Conservation (phyloP, 2,329 filamentous ascomycete genomes). For the Trichoderma sp. region DNA sequence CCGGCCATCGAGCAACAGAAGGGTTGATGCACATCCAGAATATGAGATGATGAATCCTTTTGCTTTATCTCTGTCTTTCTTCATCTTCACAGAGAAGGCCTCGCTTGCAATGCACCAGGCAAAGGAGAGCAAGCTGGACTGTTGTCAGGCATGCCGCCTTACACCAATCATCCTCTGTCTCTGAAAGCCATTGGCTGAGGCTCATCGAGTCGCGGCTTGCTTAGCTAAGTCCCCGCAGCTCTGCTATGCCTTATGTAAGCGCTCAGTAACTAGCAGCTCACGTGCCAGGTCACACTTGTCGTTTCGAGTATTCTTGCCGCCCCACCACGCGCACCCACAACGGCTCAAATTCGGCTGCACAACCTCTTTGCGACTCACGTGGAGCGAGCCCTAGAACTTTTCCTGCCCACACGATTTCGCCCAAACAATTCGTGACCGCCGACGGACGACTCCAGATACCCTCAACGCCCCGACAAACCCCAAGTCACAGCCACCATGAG, state of each 20-base stretch:
- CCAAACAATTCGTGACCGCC: conserved; percentile 45
- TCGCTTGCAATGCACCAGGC: background rate
- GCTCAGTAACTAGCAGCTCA: background rate
- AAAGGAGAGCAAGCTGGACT: background rate
- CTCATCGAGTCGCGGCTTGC: background rate
- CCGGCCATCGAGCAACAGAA: background rate
- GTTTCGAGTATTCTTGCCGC: background rate
- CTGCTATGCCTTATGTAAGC: background rate
- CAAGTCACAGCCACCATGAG: conserved; percentile 79
- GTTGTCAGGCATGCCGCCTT: conserved; percentile 2
- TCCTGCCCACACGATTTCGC: conserved; percentile 48
- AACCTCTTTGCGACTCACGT: conserved; percentile 42
- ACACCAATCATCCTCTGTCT: background rate
- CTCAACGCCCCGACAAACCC: conserved; percentile 49
- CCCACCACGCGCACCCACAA: background rate
- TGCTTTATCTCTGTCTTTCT: background rate
- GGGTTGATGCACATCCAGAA: background rate
- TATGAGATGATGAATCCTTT: background rate
- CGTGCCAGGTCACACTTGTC: conserved; percentile 29
- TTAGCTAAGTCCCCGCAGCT: conserved; percentile 7
- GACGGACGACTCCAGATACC: conserved; percentile 43
- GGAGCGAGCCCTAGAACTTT: conserved; percentile 50
- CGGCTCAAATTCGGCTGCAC: conserved; percentile 36
- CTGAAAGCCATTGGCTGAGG: conserved; percentile 9
- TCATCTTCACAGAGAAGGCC: background rate